Evolutionary conservation across 75 land plant species (phyloP).

Genomic region (Sequoia sempervirens): DNA sequence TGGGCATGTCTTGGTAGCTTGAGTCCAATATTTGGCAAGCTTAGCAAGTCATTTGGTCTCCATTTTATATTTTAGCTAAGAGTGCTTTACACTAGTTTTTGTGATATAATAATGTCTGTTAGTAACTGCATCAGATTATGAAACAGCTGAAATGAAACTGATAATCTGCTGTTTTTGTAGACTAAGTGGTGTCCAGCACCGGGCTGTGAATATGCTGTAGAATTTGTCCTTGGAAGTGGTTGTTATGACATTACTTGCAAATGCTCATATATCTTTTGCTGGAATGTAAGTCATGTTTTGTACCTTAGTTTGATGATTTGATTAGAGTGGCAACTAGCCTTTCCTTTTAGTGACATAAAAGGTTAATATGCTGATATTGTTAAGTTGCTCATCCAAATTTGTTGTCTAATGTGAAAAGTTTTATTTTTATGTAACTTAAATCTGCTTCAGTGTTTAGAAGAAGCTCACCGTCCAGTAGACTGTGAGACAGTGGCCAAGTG

Average conservation of each 20-base stretch:
- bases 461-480: slow-evolving; percentile 93
- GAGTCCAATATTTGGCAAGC: not conserved
- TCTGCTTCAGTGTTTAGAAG: slow-evolving; percentile 75
- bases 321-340: not conserved
- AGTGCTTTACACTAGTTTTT: not conserved
- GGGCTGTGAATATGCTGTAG: slow-evolving; percentile 90
- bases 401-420: not conserved
- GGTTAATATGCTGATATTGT: not conserved
- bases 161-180: slow-evolving; percentile 25
- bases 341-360: not conserved
- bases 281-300: slow-evolving; percentile 70
- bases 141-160: not conserved
- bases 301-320: not conserved
- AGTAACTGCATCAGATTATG: not conserved
- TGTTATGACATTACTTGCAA: slow-evolving; percentile 75
- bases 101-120: not conserved
- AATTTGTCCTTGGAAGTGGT: slow-evolving; percentile 61
- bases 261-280: slow-evolving; percentile 80
- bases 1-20: not conserved
- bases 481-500: slow-evolving; percentile 87
- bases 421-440: not conserved
- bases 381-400: not conserved
- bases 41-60: not conserved
- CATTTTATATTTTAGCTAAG: not conserved
- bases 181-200: slow-evolving; percentile 99